Base-by-base conservation (phyloP, 305 asterid genomes). In the Caryopteris hybrid region DNA sequence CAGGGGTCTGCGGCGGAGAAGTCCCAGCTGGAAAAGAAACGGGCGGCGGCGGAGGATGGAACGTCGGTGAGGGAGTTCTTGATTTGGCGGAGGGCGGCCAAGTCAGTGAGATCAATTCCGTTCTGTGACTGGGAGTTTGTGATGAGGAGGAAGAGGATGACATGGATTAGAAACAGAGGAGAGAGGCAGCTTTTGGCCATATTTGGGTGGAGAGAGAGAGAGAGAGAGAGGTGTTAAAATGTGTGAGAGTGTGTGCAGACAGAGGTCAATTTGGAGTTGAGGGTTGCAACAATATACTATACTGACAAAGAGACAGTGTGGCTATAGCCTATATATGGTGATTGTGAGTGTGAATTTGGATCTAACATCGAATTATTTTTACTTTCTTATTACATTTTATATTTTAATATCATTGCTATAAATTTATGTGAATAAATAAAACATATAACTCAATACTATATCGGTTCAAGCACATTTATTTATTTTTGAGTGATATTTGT, bases 1-100 rank as follows among this genome's bases (percentile, higher is more conserved):
- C 96, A 88, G 48, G 91, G 90, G 80, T 84, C 84, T 18, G 56
- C 62, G 50, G 78, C 80, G 67, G 79, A 69, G 81, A 90, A 90
- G 66, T 90, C 76, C 97, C 97, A 90, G 31, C 61, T 65, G 42
- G 94, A 72, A 73, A 90, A 90, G 81, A 88, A 90, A 8, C 39
- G 71, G 53, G 83, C 29, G 18, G 88, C 23, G 47, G 79, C 38
- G 39, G 73, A 3, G 41, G 72, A 21, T 36, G 86, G 85, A 1
- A 88, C 42, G 62, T 84, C 94, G 48, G 87, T 77, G 57, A 90
- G 87, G 66, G 85, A 65, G 77, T 80, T 67, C 33, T 72, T 85
- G 79, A 90, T 86, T 22, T 56, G 79, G 57, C 73, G 96, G 61
- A 90, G 74, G 56, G 94, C 94, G 17, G 84, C 70, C 0, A 88